Percentiles rank a stretch among this genome's conserved stretches.
Evolutionary conservation across 2,329 filamentous ascomycete species (phyloP).

Genomic region (Emericellopsis cladophorae): DNA sequence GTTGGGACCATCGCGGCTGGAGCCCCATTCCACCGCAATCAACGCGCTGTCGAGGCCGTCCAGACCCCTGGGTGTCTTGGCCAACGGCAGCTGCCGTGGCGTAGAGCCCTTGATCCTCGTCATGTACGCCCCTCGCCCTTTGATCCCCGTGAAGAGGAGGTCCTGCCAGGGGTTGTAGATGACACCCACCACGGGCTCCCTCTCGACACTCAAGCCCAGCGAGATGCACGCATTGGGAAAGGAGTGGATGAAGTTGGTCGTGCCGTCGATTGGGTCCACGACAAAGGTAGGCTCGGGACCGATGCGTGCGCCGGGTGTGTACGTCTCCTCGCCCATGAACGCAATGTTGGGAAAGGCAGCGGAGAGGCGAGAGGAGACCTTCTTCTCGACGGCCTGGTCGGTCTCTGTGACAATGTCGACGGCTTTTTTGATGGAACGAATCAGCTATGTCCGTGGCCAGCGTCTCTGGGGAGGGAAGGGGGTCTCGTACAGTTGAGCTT

Average conservation of each 20-base stretch:
- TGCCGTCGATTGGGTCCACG: constrained; percentile 71
- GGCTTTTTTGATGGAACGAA: constrained; percentile 24
- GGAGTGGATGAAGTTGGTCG: constrained; percentile 68
- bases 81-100: constrained; percentile 25
- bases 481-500: constrained; percentile 52
- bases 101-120: constrained; percentile 28
- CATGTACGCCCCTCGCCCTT: constrained; percentile 53
- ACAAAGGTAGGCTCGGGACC: constrained; percentile 62
- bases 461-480: background rate
- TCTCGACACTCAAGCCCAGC: constrained; percentile 55
- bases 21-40: constrained; percentile 64
- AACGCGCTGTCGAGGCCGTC: constrained; percentile 48
- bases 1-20: constrained; percentile 54
- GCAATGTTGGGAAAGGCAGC: constrained; percentile 39
- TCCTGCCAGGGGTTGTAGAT: constrained; percentile 71
- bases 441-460: too few species aligned
- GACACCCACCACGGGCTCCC: constrained; percentile 53
- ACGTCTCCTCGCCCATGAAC: constrained; percentile 70
- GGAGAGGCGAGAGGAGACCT: constrained; percentile 41
- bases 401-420: constrained; percentile 58
- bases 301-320: constrained; percentile 51
- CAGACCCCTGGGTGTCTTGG: constrained; percentile 42
- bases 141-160: constrained; percentile 55
- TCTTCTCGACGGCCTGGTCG: constrained; percentile 51
- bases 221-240: constrained; percentile 67